A percentile compares a stretch with the other conserved stretches of the same genome.
Evolutionary conservation across 1,284 basidiomycete species (phyloP).

Genomic region (Schizopora paradoxa): DNA sequence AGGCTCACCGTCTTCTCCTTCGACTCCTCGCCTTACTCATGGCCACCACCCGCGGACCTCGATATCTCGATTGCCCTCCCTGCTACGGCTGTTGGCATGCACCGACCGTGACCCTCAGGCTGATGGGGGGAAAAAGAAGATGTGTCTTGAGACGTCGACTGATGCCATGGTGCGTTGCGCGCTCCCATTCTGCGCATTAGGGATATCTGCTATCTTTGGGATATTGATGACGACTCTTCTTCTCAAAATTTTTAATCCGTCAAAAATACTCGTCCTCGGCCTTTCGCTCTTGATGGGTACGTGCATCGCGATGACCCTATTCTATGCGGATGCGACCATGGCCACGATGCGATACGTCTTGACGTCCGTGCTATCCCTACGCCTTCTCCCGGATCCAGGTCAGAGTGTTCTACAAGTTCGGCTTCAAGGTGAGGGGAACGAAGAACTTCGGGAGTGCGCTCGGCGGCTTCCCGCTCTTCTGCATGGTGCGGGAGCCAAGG

Average conservation of each 20-base stretch:
- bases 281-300: too few species aligned
- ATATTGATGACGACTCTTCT: too few species aligned
- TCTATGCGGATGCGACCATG: too few species aligned
- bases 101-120: slow-evolving; percentile 4
- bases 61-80: not conserved
- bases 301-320: too few species aligned
- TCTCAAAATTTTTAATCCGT: too few species aligned
- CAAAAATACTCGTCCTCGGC: too few species aligned
- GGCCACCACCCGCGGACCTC: not conserved
- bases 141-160: slow-evolving; percentile 13
- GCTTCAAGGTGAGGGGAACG: slow-evolving; percentile 12
- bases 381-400: slow-evolving; percentile 6
- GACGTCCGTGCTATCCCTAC: not conserved
- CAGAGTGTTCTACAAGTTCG: slow-evolving; percentile 10
- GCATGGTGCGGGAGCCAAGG: slow-evolving; percentile 13
- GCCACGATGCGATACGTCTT: too few species aligned
- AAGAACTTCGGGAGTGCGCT: slow-evolving; percentile 17
- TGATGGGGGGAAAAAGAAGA: slow-evolving; percentile 3
- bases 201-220: too few species aligned
- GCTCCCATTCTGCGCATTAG: too few species aligned
- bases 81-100: not conserved
- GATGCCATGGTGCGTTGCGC: slow-evolving; percentile 13
- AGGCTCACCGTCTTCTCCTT: not conserved
- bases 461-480: slow-evolving; percentile 17
- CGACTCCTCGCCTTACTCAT: not conserved